Conservation (phyloP, 2,329 filamentous ascomycete species). For the Paraconiothyrium brasiliense region DNA sequence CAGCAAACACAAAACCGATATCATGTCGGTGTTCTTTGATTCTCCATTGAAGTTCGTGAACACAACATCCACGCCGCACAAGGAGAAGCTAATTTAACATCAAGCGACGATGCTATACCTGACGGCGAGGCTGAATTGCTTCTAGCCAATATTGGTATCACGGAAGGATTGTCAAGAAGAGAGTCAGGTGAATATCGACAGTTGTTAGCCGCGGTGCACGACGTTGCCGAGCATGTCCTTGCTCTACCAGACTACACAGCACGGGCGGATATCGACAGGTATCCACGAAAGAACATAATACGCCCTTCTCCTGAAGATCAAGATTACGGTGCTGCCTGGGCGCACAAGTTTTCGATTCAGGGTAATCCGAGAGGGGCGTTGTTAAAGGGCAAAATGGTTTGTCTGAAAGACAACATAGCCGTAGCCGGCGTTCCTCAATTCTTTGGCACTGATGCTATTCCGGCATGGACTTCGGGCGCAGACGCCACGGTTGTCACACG, state of each 20-base stretch:
- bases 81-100: slow-evolving; percentile 17
- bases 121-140: slow-evolving; percentile 36
- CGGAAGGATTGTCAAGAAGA: slow-evolving; percentile 37
- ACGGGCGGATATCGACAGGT: slow-evolving; percentile 51
- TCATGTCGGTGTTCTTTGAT: slow-evolving; percentile 43
- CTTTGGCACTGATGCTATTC: slow-evolving; percentile 61
- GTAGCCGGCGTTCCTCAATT: slow-evolving; percentile 65
- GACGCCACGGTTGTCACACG: slow-evolving; percentile 65
- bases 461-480: slow-evolving; percentile 59
- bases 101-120: slow-evolving; percentile 34
- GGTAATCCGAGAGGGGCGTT: slow-evolving; percentile 34
- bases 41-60: slow-evolving; percentile 33
- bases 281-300: slow-evolving; percentile 58
- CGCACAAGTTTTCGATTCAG: slow-evolving; percentile 60
- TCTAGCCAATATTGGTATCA: slow-evolving; percentile 34
- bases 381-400: slow-evolving; percentile 56
- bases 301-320: slow-evolving; percentile 44
- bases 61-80: neutral
- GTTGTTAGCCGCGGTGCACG: slow-evolving; percentile 62
- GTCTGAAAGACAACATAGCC: slow-evolving; percentile 65
- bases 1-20: neutral
- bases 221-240: slow-evolving; percentile 58
- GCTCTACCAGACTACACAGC: slow-evolving; percentile 60
- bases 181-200: slow-evolving; percentile 59
- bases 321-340: slow-evolving; percentile 60